These are phyloP conservation scores for Themeda triandra DNA, from an alignment of 176 grass and related monocot genomes.

Conservation along the genomic window DNA sequence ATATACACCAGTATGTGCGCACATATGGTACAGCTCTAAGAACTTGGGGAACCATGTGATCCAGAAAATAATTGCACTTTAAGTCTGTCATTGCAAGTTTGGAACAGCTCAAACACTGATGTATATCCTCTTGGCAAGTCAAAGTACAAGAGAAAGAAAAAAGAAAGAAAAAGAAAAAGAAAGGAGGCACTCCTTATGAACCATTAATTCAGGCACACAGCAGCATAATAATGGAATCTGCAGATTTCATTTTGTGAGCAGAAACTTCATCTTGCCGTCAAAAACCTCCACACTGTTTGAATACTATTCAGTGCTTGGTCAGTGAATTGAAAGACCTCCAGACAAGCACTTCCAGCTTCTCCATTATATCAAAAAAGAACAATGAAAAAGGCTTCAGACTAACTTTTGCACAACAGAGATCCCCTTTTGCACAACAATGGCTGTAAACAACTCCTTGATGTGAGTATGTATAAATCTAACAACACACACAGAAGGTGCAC, in stretches of 20 bases:
- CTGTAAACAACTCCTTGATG: slow-evolving; percentile 26
- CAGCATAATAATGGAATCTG: background rate
- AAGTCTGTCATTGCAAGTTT: slow-evolving; percentile 12
- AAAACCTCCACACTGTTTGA: slow-evolving; percentile 23
- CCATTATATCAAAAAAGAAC: slow-evolving; percentile 21
- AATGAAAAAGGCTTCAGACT: background rate
- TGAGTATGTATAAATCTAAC: background rate
- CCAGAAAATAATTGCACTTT: slow-evolving; percentile 21
- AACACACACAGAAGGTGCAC: background rate
- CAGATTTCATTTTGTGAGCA: background rate
- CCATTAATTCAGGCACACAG: background rate
- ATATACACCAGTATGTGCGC: background rate
- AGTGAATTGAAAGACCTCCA: background rate
- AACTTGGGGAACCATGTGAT: slow-evolving; percentile 25
- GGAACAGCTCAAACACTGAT: slow-evolving; percentile 31
- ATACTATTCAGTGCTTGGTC: background rate
- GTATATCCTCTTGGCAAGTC: background rate
- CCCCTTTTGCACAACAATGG: slow-evolving; percentile 19
- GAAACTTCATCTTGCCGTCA: slow-evolving; percentile 19
- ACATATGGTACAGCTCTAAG: slow-evolving; percentile 26
- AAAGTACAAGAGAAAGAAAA: slow-evolving; percentile 6
- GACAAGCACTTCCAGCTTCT: slow-evolving; percentile 36
- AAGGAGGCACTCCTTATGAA: slow-evolving; percentile 15
- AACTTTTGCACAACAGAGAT: slow-evolving; percentile 15
- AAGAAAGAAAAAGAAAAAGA: background rate